These are phyloP conservation scores for Myrica gale DNA, from an alignment of 306 rosid species.

Conservation along the genomic window DNA sequence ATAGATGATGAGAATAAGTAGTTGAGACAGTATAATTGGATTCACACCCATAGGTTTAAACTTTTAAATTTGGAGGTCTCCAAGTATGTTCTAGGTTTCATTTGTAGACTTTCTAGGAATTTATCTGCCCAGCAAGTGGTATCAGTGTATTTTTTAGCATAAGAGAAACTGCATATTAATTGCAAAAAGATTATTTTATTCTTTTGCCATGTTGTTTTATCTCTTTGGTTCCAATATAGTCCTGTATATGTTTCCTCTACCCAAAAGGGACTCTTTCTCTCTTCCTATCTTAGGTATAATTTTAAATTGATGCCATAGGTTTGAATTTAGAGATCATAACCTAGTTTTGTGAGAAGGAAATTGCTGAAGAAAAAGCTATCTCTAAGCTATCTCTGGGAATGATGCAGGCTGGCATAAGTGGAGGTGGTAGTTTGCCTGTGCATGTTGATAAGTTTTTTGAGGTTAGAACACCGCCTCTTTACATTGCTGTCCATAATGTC, in stretches of 20 bases:
- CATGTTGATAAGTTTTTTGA: conserved; percentile 84
- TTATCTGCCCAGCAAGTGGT: too few relatives aligned
- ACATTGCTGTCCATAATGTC: conserved; percentile 7
- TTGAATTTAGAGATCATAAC: conserved; percentile 20
- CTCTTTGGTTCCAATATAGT: neutral
- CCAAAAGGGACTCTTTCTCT: neutral
- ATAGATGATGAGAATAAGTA: neutral
- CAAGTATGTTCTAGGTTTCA: too few relatives aligned
- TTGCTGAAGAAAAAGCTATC: conserved; percentile 26
- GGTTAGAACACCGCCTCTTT: conserved; percentile 44
- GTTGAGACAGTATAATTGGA: too few relatives aligned
- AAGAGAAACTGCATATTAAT: neutral
- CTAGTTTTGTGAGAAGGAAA: conserved; percentile 18
- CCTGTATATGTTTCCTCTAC: neutral
- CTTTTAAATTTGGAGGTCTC: too few relatives aligned
- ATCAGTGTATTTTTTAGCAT: too few relatives aligned
- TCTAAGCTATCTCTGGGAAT: conserved; percentile 34
- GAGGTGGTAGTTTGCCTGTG: conserved; percentile 84
- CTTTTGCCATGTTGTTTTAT: neutral
- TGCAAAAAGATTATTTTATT: neutral
- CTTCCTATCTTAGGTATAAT: neutral
- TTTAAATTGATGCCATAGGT: conserved; percentile 11
- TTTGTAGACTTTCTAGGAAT: too few relatives aligned
- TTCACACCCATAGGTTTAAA: too few relatives aligned
- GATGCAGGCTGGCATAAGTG: conserved; percentile 89